phyloP scores from a whole-genome alignment of 2,329 filamentous ascomycete genomes.

The Penicillium sp. region DNA sequence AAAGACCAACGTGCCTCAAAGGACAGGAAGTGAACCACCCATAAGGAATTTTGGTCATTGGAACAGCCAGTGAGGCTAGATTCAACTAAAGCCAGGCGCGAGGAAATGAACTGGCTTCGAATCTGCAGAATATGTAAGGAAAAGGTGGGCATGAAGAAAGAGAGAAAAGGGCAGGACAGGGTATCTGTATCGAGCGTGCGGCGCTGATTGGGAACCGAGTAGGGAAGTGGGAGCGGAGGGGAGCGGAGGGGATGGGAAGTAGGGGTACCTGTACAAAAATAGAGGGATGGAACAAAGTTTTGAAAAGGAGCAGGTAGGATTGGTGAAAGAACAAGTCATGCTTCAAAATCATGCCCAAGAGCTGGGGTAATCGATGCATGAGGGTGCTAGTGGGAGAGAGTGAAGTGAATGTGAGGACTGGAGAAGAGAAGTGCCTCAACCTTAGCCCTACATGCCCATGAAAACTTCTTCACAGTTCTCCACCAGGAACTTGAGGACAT shows the following conservation, averaged over 20 bases:
- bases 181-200: constrained; percentile 34
- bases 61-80: constrained; percentile 1
- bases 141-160: constrained; percentile 12
- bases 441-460: constrained; percentile 39
- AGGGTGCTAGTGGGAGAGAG: not conserved
- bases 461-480: constrained; percentile 87
- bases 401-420: not conserved
- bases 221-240: not conserved
- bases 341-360: not conserved
- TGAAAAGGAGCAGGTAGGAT: not conserved
- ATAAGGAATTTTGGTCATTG: constrained; percentile 10
- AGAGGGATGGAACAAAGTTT: not conserved
- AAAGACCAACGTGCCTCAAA: constrained; percentile 2
- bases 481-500: constrained; percentile 86
- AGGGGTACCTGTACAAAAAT: constrained; percentile 7
- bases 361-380: not conserved
- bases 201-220: constrained; percentile 27
- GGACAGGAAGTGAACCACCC: constrained; percentile 11
- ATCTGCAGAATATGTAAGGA: constrained; percentile 32
- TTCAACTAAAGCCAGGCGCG: not conserved
- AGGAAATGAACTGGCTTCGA: constrained; percentile 31
- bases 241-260: constrained; percentile 1
- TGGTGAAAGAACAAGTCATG: not conserved
- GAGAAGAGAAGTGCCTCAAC: not conserved
- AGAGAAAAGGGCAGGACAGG: constrained; percentile 24